Conservation (phyloP, 345 rosid species). For the Laguncularia racemosa region DNA sequence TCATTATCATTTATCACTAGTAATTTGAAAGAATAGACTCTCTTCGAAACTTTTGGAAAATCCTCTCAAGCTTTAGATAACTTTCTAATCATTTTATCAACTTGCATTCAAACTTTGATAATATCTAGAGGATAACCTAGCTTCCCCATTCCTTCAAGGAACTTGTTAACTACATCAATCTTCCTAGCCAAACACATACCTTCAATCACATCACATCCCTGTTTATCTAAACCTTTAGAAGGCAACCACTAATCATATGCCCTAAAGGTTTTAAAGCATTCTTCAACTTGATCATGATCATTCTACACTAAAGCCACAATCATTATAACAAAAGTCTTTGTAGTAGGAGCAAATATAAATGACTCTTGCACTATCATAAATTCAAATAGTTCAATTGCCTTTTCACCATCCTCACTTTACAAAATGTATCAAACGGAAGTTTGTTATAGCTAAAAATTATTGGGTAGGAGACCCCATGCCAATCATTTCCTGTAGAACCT, state of each 20-base stretch:
- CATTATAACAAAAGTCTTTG: constrained; percentile 71
- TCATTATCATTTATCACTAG: too few species aligned
- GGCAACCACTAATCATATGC: constrained; percentile 78
- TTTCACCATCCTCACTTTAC: constrained; percentile 70
- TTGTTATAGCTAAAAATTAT: constrained; percentile 66
- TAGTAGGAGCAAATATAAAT: constrained; percentile 72
- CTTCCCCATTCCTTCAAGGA: constrained; percentile 75
- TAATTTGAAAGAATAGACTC: too few species aligned
- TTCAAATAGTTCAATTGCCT: constrained; percentile 72
- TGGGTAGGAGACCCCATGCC: constrained; percentile 65
- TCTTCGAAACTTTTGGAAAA: too few species aligned
- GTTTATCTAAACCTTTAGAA: constrained; percentile 86
- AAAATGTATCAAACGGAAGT: constrained; percentile 79
- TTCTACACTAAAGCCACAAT: constrained; percentile 54
- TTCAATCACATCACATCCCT: constrained; percentile 68
- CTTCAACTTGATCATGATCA: constrained; percentile 46
- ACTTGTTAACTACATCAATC: constrained; percentile 62
- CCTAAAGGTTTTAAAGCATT: constrained; percentile 61
- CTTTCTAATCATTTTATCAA: too few species aligned
- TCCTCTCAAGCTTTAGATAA: too few species aligned
- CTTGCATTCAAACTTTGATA: too few species aligned
- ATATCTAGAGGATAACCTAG: constrained; percentile 86
- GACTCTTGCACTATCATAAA: constrained; percentile 84
- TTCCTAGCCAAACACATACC: constrained; percentile 79
- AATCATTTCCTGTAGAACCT: constrained; percentile 74